A percentile compares a stretch with the other conserved stretches of the same genome.
Conservation (phyloP, 352 stramenopile genomes). For the Pythium oligandrum region DNA sequence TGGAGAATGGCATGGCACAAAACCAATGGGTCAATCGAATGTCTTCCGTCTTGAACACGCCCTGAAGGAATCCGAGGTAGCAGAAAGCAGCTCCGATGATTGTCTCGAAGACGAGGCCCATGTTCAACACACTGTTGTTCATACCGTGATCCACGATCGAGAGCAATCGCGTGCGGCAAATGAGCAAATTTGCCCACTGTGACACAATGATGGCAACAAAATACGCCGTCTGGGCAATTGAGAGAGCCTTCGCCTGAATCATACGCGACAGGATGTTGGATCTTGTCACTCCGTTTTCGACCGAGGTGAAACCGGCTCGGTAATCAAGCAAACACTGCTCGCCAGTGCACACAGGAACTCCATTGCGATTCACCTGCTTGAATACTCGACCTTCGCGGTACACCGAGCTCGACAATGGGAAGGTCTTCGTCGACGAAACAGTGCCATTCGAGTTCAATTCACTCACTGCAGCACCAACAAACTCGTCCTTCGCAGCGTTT, state of each 20-base stretch:
- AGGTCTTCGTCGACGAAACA: conserved; percentile 16
- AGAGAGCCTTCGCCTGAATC: conserved; percentile 62
- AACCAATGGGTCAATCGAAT: conserved; percentile 84
- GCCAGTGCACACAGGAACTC: conserved; percentile 17
- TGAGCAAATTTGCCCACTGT: conserved; percentile 82
- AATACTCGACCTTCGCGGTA: conserved; percentile 18
- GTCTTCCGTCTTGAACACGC: conserved; percentile 65
- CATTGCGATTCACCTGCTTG: conserved; percentile 11
- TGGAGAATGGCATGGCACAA: conserved; percentile 73
- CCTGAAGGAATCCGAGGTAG: conserved; percentile 68
- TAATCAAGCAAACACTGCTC: conserved; percentile 43
- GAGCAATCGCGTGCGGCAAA: conserved; percentile 85
- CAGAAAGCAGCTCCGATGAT: conserved; percentile 66
- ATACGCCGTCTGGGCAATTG: conserved; percentile 75
- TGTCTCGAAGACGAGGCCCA: conserved; percentile 85
- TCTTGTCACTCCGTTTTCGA: conserved; percentile 19
- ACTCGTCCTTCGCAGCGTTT: conserved; percentile 14
- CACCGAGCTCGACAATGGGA: conserved; percentile 13
- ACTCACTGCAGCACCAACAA: conserved; percentile 16
- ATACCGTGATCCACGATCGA: conserved; percentile 85
- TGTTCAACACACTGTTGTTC: conserved; percentile 85
- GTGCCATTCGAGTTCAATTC: conserved; percentile 17
- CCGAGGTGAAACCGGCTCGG: conserved; percentile 31
- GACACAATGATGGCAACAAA: conserved; percentile 75
- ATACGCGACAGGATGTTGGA: conserved; percentile 80